Evolutionary conservation across 2,329 filamentous ascomycete species (phyloP), one percentile per base, ranked within the genome.

Genomic region (Neofusicoccum laricinum): DNA sequence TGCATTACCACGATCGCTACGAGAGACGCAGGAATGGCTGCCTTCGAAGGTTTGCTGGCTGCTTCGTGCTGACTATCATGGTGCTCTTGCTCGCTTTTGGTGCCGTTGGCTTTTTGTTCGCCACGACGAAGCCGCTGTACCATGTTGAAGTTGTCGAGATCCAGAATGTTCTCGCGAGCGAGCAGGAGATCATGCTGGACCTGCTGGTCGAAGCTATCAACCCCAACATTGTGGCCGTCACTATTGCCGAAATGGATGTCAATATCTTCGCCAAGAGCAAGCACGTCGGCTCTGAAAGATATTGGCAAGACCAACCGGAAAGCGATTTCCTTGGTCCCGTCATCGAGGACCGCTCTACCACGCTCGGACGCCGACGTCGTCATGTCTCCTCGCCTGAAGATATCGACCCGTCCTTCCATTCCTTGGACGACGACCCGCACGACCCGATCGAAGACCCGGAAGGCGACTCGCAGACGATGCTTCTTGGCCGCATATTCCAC

Each of bases 221-320:
- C 74, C 93, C 94, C 0, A 99, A 98, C 70, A 88, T 97, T 45
- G 90, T 98, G 43, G 88, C 92, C 1, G 90, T 99, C 46, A 90
- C 90, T 2, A 87, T 99, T 41, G 88, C 91, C 67, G 88, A 93
- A 51, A 90, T 96, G 73, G 93, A 98, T 74, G 84, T 98, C 64
- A 93, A 96, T 71, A 86, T 99, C 36, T 98, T 98, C 77, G 95
- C 95, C 34, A 97, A 96, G 77, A 97, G 93, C 66, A 92, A 91
- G 66, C 91, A 94, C 73, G 90, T 94, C 12, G 91, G 91, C n/a
- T 82, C 80, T 11, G 83, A 85, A 64, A 71, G 68, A 48, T 78
- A 73, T 75, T 79, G 77, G 77, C 73, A 75, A 5, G 74, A 78
- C 32, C 76, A 78, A 61, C 72, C 71, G 8, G 68, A 70, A 7